Base-by-base conservation (phyloP, 371 early-diverging fungal genomes). In the Saksenaea oblongispora region DNA sequence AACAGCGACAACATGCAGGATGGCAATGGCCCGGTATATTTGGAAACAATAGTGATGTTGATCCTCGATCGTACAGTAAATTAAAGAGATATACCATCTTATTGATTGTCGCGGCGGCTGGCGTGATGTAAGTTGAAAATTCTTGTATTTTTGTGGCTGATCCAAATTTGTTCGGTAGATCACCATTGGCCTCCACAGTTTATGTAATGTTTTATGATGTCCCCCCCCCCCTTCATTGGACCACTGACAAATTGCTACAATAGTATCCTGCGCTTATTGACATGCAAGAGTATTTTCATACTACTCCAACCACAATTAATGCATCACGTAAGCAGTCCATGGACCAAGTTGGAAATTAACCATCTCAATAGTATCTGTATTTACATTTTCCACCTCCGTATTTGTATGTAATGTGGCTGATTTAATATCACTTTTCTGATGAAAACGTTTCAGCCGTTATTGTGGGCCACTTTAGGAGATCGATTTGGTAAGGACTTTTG, bases 391-490 rank as follows among this genome's bases (percentile, higher is more conserved):
- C 24, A 63, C 62, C n/a, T 64, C 67, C 13, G 59, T 67, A 54
- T 70, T 65, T 63, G 65, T 67, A 59, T 62, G 66, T 61, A 17
- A 17, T 5, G 4, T 58, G 41, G 28, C 18, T 22, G 44, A 22
- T 22, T 7, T 24, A 51, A 34, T 58, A n/a, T 37, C 42, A 47
- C 0, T 18, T 47, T 41, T 41, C 42, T 41, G 17, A 41, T 39
- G 15, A 11, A 28, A 11, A 2, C 26, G 17, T 56, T 69, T 36
- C 63, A 69, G 66, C 74, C 74, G 8, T 54, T 74, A 15, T 34
- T 74, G 18, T 74, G 74, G 74, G 74, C 74, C 1, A 58, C 65
- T 3, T 66, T 63, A 54, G 59, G 67, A n/a, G 72, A 71, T 47
- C 39, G 17, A 11, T 58, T 61, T 34, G 70, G 70, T 66, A 66